Percentiles rank a stretch among this genome's conserved stretches.
These are phyloP conservation scores for Gonapodya sp. DNA, from an alignment of 192 early-diverging fungal species.

Conservation along the genomic window DNA sequence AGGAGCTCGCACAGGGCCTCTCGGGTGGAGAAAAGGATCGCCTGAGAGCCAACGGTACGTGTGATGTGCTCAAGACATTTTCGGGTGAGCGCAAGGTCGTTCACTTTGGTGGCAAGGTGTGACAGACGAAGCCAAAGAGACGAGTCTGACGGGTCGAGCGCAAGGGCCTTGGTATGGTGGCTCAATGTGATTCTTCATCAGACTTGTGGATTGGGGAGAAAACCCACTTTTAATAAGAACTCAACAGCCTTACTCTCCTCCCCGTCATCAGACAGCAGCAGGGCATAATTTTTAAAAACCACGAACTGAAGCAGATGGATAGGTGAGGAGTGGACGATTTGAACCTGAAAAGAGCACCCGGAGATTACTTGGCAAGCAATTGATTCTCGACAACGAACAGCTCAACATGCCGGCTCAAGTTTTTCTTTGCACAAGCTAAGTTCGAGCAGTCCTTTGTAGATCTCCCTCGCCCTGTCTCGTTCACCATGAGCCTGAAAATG, in stretches of 20 bases:
- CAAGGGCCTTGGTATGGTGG: not conserved
- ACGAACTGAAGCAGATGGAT: not conserved
- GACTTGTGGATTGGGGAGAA: not conserved
- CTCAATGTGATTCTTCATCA: no score
- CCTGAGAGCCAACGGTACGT: not conserved
- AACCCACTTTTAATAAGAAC: not conserved
- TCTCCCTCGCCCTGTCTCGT: not conserved
- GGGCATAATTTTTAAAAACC: not conserved
- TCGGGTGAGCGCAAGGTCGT: not conserved
- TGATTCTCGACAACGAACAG: not conserved
- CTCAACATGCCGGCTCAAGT: not conserved
- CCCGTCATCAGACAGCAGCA: not conserved
- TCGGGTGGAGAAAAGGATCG: not conserved
- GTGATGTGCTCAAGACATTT: not conserved
- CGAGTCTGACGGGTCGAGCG: not conserved
- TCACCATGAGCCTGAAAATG: not conserved
- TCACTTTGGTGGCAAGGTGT: not conserved
- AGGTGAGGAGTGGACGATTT: not conserved
- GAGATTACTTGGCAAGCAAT: not conserved
- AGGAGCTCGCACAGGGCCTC: not conserved
- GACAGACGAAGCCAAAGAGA: not conserved
- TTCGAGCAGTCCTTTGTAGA: not conserved
- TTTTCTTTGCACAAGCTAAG: not conserved
- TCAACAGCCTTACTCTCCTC: not conserved
- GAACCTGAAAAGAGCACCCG: not conserved